Base-by-base conservation (phyloP, 2,329 filamentous ascomycete genomes). In the Cordyceps javanica region DNA sequence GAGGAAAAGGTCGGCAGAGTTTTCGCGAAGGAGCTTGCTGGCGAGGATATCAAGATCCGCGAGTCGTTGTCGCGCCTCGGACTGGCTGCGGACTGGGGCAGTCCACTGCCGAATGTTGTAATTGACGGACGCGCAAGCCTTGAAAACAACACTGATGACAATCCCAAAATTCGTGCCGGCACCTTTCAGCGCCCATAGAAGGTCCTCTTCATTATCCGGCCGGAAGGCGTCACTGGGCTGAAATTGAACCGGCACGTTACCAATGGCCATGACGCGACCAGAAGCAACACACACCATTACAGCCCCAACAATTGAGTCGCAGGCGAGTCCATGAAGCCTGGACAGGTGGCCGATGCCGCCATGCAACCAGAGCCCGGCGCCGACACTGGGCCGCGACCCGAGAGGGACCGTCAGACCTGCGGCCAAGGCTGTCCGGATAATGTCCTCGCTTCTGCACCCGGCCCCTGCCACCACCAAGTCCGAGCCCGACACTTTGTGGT, bases 281-380 rank as follows among this genome's bases (percentile, higher is more conserved):
- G 76, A 76, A 0, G 70, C 64, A 55, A 82, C 75, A 61, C 77
- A 78, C 66, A 86, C 76, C 26, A 87, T 13, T 2, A 86, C 75
- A 21, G 79, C 83, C 60, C 84, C 83, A n/a, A 86, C 66, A 46
- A 87, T 79, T 6, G 26, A 16, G 23, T 87, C 83, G 61, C 81
- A 86, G 3, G 82, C 60, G 13, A 88, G 80, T 1, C 84, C 83
- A 61, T 83, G 68, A 9, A 74, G 56, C 59, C 83, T 73, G 36
- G 78, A 64, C n/a, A 85, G 70, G 61, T 86, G 82, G 2, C 83
- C 83, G 50, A 87, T 83, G 54, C 84, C 83, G 41, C 85, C 85
- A 71, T 87, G 83, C 48, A 88, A 71, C 82, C 82, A 87, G 14
- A 83, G 62, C 0, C 85, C 85, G 0, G 81, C 77, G 3, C 85